These are phyloP conservation scores for Chimonanthus praecox DNA, from an alignment of 164 flowering plant genomes.

Conservation along the genomic window DNA sequence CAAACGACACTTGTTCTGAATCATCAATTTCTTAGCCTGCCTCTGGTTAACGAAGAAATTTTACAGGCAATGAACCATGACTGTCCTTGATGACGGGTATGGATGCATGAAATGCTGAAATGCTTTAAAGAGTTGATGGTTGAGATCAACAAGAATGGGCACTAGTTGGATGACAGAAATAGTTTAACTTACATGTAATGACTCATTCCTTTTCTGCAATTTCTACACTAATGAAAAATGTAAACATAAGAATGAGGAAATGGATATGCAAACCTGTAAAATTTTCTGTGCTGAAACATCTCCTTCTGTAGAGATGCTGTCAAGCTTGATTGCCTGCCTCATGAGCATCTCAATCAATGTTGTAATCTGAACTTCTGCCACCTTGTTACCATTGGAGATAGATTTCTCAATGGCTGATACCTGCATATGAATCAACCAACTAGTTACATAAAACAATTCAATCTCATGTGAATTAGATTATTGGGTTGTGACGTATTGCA, in stretches of 20 bases:
- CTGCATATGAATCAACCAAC: conserved; percentile 18
- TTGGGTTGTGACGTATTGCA: too few species aligned
- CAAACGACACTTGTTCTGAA: background rate
- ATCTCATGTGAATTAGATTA: too few species aligned
- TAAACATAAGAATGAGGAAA: background rate
- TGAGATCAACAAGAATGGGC: background rate
- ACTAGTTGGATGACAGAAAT: background rate
- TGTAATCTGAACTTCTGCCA: conserved; percentile 64
- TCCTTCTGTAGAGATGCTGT: conserved; percentile 47
- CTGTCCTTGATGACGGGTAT: background rate
- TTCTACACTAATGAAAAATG: background rate
- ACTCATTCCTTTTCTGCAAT: background rate
- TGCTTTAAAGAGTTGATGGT: too few species aligned
- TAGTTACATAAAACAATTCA: background rate
- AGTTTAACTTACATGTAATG: background rate
- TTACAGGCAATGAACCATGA: background rate
- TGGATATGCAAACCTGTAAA: conserved; percentile 34
- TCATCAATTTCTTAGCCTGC: background rate
- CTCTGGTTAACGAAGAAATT: background rate
- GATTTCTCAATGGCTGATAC: conserved; percentile 53
- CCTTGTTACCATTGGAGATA: conserved; percentile 41
- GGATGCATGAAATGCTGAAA: background rate
- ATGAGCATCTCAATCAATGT: conserved; percentile 70
- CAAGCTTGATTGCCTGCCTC: conserved; percentile 64
- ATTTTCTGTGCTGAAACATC: conserved; percentile 41